These are phyloP conservation scores for Diaporthe sp. DNA, from an alignment of 2,329 filamentous ascomycete genomes.

Conservation along the genomic window DNA sequence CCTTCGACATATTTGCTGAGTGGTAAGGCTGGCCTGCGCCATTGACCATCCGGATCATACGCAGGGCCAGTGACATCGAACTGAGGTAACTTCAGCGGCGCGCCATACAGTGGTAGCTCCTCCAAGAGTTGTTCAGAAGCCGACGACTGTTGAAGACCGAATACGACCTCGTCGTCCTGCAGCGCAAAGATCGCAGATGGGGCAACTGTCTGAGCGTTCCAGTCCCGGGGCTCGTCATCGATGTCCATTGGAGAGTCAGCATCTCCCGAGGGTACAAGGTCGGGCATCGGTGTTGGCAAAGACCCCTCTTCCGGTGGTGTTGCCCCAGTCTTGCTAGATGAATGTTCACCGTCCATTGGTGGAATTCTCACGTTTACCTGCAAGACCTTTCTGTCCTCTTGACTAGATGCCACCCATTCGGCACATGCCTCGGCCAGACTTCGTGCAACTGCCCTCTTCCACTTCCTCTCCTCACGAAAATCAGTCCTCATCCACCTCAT, in stretches of 20 bases:
- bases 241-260: slow-evolving; percentile 68
- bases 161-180: slow-evolving; percentile 85
- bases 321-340: slow-evolving; percentile 10
- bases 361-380: slow-evolving; percentile 75
- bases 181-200: slow-evolving; percentile 88
- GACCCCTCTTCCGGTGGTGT: slow-evolving; percentile 47
- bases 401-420: slow-evolving; percentile 79
- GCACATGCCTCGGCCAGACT: slow-evolving; percentile 87
- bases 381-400: slow-evolving; percentile 74
- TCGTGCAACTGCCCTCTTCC: slow-evolving; percentile 87
- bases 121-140: slow-evolving; percentile 82
- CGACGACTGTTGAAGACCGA: slow-evolving; percentile 81
- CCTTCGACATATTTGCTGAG: slow-evolving; percentile 90
- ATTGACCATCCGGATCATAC: slow-evolving; percentile 76
- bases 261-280: slow-evolving; percentile 75
- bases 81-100: slow-evolving; percentile 71
- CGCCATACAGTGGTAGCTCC: slow-evolving; percentile 85
- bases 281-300: slow-evolving; percentile 71
- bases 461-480: slow-evolving; percentile 93
- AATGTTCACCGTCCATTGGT: slow-evolving; percentile 46
- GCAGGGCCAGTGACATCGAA: slow-evolving; percentile 71
- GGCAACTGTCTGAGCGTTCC: slow-evolving; percentile 63
- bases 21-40: slow-evolving; percentile 83
- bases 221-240: slow-evolving; percentile 54
- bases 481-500: slow-evolving; percentile 99